Conservation (phyloP, 768 basidiomycete species). For the Agaricus sinodeliciosus region DNA sequence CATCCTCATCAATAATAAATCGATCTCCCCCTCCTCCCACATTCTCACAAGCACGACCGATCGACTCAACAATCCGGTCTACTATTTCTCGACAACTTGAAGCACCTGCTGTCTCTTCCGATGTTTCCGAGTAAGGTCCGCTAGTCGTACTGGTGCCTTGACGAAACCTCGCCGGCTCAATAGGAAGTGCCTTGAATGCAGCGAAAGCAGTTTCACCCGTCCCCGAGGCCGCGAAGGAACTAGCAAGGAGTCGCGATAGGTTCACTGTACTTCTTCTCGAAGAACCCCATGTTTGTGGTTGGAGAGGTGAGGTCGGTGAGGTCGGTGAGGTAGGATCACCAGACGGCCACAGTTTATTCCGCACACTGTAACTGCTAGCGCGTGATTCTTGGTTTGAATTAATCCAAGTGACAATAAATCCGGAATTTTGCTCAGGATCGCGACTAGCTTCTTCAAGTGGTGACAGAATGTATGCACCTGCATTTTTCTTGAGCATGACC, state of each 20-base stretch:
- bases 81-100: conserved; percentile 72
- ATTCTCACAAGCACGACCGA: conserved; percentile 62
- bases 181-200: conserved; percentile 75
- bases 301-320: conserved; percentile 12
- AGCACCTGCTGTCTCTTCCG: conserved; percentile 56
- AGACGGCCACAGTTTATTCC: conserved; percentile 48
- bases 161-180: conserved; percentile 52
- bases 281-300: conserved; percentile 4
- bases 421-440: conserved; percentile 82
- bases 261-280: conserved; percentile 5
- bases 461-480: conserved; percentile 94
- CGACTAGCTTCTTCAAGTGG: conserved; percentile 89
- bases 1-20: conserved; percentile 61
- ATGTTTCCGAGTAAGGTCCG: conserved; percentile 42
- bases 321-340: conserved; percentile 13
- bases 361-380: conserved; percentile 78
- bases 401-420: conserved; percentile 79
- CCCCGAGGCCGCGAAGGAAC: conserved; percentile 16
- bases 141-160: conserved; percentile 40
- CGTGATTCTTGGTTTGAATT: conserved; percentile 68
- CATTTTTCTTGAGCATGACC: background rate
- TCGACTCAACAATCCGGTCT: conserved; percentile 65
- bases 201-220: conserved; percentile 43
- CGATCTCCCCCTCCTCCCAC: conserved; percentile 38
- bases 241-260: conserved; percentile 30